phyloP scores from a whole-genome alignment of 148 eudicot genomes.

The Simmondsia chinensis region DNA sequence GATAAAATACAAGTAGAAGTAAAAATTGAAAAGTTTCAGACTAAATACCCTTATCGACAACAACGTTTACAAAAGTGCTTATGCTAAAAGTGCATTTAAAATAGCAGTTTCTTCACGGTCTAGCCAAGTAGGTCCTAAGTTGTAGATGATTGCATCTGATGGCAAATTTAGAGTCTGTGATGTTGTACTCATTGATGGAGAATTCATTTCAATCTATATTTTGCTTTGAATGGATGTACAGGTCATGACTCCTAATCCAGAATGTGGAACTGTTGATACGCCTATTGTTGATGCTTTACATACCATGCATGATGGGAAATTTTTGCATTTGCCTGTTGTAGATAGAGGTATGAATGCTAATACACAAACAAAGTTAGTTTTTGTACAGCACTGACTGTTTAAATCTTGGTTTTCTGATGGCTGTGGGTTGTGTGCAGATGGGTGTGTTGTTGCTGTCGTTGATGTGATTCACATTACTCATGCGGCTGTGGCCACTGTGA shows the following conservation, averaged over 20 bases:
- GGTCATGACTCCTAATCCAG: constrained; percentile 99
- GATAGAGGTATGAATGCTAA: constrained; percentile 56
- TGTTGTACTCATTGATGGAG: not conserved
- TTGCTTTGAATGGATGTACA: constrained; percentile 16
- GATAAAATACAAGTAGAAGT: too few species aligned
- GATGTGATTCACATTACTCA: constrained; percentile 95
- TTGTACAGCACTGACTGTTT: not conserved
- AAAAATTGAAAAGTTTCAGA: too few species aligned
- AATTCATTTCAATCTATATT: not conserved
- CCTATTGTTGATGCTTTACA: constrained; percentile 98
- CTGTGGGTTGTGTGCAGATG: constrained; percentile 42
- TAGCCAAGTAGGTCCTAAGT: too few species aligned
- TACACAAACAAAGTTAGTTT: not conserved
- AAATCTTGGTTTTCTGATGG: constrained; percentile 11
- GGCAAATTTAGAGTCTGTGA: too few species aligned
- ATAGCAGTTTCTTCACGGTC: not conserved
- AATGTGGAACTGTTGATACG: constrained; percentile 85
- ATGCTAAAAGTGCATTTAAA: too few species aligned
- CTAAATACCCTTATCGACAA: too few species aligned
- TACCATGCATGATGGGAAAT: constrained; percentile 93
- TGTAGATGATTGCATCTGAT: too few species aligned
- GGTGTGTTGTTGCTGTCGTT: constrained; percentile 73
- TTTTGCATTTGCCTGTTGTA: constrained; percentile 91
- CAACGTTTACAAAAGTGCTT: too few species aligned
- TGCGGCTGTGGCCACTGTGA: constrained; percentile 92